Evolutionary conservation across 1,284 basidiomycete genomes (phyloP), one percentile per base, ranked within the genome.

Genomic region (Flammula alnicola): DNA sequence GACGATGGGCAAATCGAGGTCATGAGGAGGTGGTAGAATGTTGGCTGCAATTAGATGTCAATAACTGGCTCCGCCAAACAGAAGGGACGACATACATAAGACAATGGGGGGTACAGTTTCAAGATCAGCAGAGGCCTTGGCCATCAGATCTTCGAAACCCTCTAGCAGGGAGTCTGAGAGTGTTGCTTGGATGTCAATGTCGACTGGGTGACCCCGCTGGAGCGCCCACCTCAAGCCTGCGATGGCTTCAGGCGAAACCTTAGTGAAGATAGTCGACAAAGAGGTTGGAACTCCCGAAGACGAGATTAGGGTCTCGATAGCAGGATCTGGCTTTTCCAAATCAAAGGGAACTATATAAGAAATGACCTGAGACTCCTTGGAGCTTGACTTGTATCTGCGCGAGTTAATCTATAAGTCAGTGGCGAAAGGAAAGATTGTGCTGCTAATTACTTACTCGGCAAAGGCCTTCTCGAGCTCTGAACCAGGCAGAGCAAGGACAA

Each of bases 1-100:
- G 22, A 91, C 86, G 45, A 88, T 84, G 0, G 88, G 84, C 20
- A 88, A 71, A 36, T 80, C 71, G 36, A 88, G 72, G 56, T 85
- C 83, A 57, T 92, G 80, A 1, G 91, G 88, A n/a, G 93, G 93
- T 17, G 91, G 92, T 2, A 95, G 79, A 25, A 93, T 71, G 61
- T 92, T 93, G 47, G 89, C 92, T 95, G 61, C 25, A 52, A 30
- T 41, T 59, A 31, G 27, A 43, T 19, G 31, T 44, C 20, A 52
- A 49, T 17, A 47, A 49, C 32, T 31, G 40, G 23, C 30, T 47
- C 17, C 32, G 25, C 30, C 42, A 26, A 29, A 31, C 16, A n/a
- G 20, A 20, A 22, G 23, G 26, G 6, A 16, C 36, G 14, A 78
- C 89, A 58, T 63, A 93, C 92, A 87, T 39, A 95, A 73, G 49